Base-by-base conservation (phyloP, 495 filamentous ascomycete species). In the Hypoxylon fuscum region DNA sequence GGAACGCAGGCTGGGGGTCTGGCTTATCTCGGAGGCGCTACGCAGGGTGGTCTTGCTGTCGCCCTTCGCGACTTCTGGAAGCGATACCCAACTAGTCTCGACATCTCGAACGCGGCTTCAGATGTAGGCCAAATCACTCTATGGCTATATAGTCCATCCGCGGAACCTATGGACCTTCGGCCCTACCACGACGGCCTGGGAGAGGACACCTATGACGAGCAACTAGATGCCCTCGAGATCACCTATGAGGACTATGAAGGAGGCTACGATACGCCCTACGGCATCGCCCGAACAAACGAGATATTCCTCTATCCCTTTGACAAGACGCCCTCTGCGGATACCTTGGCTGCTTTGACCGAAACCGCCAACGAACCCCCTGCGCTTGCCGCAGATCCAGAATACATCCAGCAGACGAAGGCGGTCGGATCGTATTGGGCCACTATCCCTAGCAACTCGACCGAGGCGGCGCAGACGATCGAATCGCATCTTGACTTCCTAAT, bases 181-280 rank as follows among this genome's bases (percentile, higher is more conserved):
- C 76, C 79, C 1, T 84, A 75, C 59, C 81, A 84, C 23, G 79
- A 83, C 48, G 77, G 79, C 9, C 53, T 84, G 21, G 77, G 75
- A 0, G 41, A 77, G 37, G 72, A 81, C 45, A 76, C 73, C 0
- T 83, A 82, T 35, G 72, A 67, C 4, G 71, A 81, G 29, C 79
- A 84, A 45, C 48, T 81, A 0, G 78, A 82, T 23, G 81, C 78
- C 1, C 72, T 83, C 12, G 72, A 81, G n/a, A 76, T 83, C n/a
- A 84, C 81, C 0, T 84, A 84, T 51, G 81, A 84, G 37, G 81
- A 84, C 45, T 83, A 72, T 15, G 80, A 83, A 46, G 74, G 66
- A 3, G 79, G 74, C 0, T 79, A 77, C 47, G 72, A 73, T 40
- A 80, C 80, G 1, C 74, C 79, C 1, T 75, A 78, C 42, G 81